phyloP scores from a whole-genome alignment of 1,284 basidiomycete genomes.

The Malassezia japonica region DNA sequence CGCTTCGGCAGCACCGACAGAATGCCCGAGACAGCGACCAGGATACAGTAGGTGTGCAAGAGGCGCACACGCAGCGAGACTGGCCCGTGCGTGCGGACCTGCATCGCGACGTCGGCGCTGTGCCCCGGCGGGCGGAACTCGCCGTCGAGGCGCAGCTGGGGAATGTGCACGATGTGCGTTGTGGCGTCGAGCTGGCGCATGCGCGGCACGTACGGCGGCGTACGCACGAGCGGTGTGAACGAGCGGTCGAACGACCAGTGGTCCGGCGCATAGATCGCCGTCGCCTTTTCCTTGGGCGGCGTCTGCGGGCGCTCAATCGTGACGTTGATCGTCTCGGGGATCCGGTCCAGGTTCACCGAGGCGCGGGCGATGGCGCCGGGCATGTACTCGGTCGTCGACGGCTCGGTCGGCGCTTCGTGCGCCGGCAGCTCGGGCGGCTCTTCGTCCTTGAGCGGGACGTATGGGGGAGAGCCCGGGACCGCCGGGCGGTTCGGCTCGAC shows the following conservation, averaged over 20 bases:
- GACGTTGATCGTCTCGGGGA: background rate
- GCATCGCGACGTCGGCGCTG: conserved; percentile 32
- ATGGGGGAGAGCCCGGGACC: background rate
- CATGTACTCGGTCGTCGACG: background rate
- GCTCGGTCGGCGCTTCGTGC: background rate
- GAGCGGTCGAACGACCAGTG: conserved; percentile 11
- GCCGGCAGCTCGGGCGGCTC: background rate
- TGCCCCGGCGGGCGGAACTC: conserved; percentile 21
- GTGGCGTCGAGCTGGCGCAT: conserved; percentile 43
- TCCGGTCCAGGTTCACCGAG: background rate
- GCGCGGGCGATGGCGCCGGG: background rate
- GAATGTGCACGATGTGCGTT: conserved; percentile 26
- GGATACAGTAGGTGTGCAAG: conserved; percentile 63
- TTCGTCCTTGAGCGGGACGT: background rate
- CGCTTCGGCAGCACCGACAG: conserved; percentile 46
- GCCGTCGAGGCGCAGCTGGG: conserved; percentile 28
- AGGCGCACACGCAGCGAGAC: conserved; percentile 57
- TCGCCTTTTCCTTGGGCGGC: background rate
- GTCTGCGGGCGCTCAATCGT: background rate
- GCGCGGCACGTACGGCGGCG: conserved; percentile 13
- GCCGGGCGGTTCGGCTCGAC: background rate
- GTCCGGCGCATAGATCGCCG: conserved; percentile 4
- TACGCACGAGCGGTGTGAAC: background rate
- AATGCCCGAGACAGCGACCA: conserved; percentile 60
- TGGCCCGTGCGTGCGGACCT: conserved; percentile 50